Base-by-base conservation (phyloP, 2,329 filamentous ascomycete genomes). In the Pseudocercospora fijiensis region DNA sequence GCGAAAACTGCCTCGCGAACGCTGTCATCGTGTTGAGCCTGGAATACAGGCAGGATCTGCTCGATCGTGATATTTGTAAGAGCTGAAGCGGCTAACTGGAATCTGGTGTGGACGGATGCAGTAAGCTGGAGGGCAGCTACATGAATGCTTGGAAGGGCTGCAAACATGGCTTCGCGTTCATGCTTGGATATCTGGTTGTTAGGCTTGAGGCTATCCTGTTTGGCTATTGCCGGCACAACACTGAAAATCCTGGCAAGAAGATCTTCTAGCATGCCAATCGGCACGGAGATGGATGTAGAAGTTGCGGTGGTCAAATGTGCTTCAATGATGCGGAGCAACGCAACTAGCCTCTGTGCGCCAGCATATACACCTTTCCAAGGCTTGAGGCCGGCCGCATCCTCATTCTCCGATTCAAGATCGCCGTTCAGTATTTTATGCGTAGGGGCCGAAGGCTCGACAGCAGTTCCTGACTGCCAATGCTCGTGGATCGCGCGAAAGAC, bases 401-500 rank as follows among this genome's bases (percentile, higher is more conserved):
- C 65, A 9, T 51, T 56, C 11, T 70, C 69, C 5, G 58, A 41
- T 60, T 69, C 69, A 2, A 65, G 51, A 3, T 70, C 68, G 8
- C 67, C 71, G 30, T 61, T 65, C 9, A 65, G 22, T 4, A 69
- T 27, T 16, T 65, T 57, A n/a, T 68, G 65, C 9, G 55, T n/a
- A 13, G 65, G 53, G 0, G 60, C 47, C 7, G 71, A 65, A 1
- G 75, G 56, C 66, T 73, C 65, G 70, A 74, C 63, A 60, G 76
- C 84, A 30, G 84, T 80, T 2, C 83, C 82, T 0, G 91, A 86
- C 70, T 93, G 87, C 90, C 92, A 95, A 45, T 91, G 89, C 75
- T 97, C 93, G 10, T 90, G 78, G 0, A 96, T 84, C 9, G 88
- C 87, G 56, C 93, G 87, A 72, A 96, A 90, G 0, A 96, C 83